Conservation (phyloP, 148 eudicot species). For the Chenopodium album region DNA sequence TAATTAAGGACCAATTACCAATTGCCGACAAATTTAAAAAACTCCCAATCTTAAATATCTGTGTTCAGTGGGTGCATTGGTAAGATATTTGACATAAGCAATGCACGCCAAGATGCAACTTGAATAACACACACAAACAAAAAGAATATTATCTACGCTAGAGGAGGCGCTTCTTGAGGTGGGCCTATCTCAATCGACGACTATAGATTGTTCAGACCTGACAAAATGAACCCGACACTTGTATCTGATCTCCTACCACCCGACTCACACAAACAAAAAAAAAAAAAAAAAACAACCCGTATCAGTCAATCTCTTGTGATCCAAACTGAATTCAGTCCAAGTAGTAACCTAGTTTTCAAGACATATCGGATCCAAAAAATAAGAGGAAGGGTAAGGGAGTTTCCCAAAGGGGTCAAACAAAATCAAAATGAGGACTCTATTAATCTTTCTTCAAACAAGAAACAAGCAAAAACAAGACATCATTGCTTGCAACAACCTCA, state of each 20-base stretch:
- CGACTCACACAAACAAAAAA: no score
- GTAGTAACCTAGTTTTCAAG: no score
- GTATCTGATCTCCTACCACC: no score
- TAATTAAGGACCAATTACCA: slow-evolving; percentile 6
- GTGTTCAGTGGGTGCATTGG: neutral
- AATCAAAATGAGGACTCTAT: neutral
- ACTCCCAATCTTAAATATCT: neutral
- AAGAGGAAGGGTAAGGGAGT: neutral
- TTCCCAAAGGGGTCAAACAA: neutral
- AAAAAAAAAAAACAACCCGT: no score
- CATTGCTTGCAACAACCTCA: neutral
- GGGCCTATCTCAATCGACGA: no score
- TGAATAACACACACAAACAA: neutral
- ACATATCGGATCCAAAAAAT: no score
- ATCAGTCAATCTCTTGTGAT: no score
- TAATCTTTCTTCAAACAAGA: neutral
- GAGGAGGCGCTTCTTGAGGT: no score
- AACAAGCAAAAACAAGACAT: neutral
- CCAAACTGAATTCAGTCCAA: no score
- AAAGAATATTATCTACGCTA: no score
- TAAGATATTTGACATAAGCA: slow-evolving; percentile 4
- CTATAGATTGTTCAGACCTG: no score
- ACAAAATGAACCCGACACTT: no score
- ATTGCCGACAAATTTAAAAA: slow-evolving; percentile 13
- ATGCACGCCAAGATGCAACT: slow-evolving; percentile 5